phyloP scores from a whole-genome alignment of 306 rosid genomes.

The Carpinus viminea region DNA sequence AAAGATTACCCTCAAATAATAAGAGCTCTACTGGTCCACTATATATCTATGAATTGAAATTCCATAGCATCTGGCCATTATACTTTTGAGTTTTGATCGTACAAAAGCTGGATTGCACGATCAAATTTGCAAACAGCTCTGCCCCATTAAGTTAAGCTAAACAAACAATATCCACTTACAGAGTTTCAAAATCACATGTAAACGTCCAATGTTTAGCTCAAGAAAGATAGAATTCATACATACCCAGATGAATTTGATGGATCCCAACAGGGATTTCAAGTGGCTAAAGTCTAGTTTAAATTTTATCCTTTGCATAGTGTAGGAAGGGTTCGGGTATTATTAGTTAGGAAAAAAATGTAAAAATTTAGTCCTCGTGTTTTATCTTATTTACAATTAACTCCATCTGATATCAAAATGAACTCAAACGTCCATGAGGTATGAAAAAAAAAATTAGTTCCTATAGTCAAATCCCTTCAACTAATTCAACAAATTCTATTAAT shows the following conservation, averaged over 20 bases:
- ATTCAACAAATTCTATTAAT: no score
- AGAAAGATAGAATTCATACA: neutral
- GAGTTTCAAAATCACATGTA: neutral
- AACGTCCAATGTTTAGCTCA: neutral
- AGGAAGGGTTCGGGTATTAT: no score
- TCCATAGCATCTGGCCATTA: neutral
- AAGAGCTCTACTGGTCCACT: neutral
- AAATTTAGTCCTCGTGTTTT: no score
- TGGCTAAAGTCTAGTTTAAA: no score
- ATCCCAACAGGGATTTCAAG: no score
- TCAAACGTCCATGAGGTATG: no score
- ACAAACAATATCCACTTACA: neutral
- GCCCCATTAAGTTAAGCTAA: neutral
- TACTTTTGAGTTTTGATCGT: neutral
- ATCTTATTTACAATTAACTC: no score
- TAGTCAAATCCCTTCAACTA: no score
- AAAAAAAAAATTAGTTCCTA: no score
- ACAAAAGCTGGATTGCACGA: neutral
- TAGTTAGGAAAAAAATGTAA: no score
- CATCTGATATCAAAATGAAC: no score
- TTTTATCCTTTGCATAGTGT: no score
- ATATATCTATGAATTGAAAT: neutral
- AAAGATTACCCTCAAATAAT: neutral
- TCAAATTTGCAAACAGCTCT: neutral
- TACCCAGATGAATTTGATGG: slow-evolving; percentile 6